Conservation (phyloP, 2,329 filamentous ascomycete genomes). For the Hymenoscyphus fraxineus region DNA sequence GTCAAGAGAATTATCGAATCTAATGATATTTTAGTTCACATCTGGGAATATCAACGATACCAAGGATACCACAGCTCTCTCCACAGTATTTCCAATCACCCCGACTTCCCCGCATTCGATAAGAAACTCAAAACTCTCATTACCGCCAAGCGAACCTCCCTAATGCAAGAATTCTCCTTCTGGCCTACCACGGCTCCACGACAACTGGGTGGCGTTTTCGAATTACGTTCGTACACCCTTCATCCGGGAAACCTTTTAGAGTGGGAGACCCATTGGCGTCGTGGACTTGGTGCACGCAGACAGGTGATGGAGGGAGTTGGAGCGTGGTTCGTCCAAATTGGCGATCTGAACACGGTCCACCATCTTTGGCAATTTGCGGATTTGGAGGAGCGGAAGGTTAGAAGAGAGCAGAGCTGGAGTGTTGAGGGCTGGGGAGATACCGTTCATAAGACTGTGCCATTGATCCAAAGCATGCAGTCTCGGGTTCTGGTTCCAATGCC, state of each 20-base stretch:
- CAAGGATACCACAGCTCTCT: slow-evolving; percentile 91
- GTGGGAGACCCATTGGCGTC: slow-evolving; percentile 98
- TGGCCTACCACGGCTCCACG: slow-evolving; percentile 95
- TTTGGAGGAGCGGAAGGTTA: slow-evolving; percentile 84
- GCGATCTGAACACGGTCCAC: slow-evolving; percentile 94
- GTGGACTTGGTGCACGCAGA: slow-evolving; percentile 81
- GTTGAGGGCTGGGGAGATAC: slow-evolving; percentile 95
- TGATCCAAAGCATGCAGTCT: slow-evolving; percentile 96
- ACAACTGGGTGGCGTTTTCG: slow-evolving; percentile 86
- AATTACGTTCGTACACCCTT: slow-evolving; percentile 92
- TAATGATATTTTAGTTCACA: slow-evolving; percentile 66
- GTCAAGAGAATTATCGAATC: slow-evolving; percentile 10
- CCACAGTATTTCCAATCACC: slow-evolving; percentile 76
- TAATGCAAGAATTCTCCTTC: slow-evolving; percentile 99
- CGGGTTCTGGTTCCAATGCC: slow-evolving; percentile 90
- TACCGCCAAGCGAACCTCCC: slow-evolving; percentile 75
- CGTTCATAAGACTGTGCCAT: slow-evolving; percentile 95
- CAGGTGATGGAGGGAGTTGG: slow-evolving; percentile 99
- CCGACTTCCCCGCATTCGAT: slow-evolving; percentile 81
- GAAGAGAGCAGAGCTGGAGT: slow-evolving; percentile 92
- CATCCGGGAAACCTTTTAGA: slow-evolving; percentile 94
- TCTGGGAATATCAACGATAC: slow-evolving; percentile 99
- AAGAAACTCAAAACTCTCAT: slow-evolving; percentile 81
- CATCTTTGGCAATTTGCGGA: slow-evolving; percentile 99
- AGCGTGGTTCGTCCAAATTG: slow-evolving; percentile 98